Conservation (phyloP, 192 early-diverging fungal genomes). For the Podila verticillata region DNA sequence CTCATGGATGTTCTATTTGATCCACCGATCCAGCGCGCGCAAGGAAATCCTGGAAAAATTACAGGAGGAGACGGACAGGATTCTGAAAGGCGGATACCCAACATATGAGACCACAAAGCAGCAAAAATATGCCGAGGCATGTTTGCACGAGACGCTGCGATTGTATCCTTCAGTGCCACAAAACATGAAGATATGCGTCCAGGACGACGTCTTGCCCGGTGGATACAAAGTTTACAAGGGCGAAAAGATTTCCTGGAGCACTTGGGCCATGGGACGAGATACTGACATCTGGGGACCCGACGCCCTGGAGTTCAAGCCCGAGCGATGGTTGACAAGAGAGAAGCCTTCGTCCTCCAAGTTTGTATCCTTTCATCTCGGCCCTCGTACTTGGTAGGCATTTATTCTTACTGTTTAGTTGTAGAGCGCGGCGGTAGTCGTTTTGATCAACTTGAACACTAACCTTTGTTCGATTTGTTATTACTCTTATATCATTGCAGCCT, state of each 20-base stretch:
- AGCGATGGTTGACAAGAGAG: slow-evolving; percentile 65
- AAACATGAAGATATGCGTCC: slow-evolving; percentile 60
- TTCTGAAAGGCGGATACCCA: slow-evolving; percentile 20
- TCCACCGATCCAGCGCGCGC: slow-evolving; percentile 45
- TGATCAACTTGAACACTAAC: neutral
- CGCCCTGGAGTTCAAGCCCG: slow-evolving; percentile 68
- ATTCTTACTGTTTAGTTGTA: neutral
- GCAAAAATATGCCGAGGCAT: slow-evolving; percentile 41
- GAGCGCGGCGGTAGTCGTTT: neutral
- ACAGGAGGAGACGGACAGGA: slow-evolving; percentile 33
- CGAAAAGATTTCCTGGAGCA: slow-evolving; percentile 53
- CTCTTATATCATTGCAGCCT: slow-evolving; percentile 7
- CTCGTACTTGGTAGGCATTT: slow-evolving; percentile 53
- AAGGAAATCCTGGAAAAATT: slow-evolving; percentile 41
- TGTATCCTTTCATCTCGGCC: slow-evolving; percentile 66
- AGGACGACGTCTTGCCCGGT: slow-evolving; percentile 71
- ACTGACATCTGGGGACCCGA: slow-evolving; percentile 70
- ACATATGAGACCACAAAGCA: slow-evolving; percentile 32
- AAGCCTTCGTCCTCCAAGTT: slow-evolving; percentile 54
- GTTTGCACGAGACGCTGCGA: slow-evolving; percentile 70
- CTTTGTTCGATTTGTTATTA: neutral
- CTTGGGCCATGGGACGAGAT: slow-evolving; percentile 64
- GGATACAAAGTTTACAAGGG: slow-evolving; percentile 66
- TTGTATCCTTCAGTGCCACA: slow-evolving; percentile 75
- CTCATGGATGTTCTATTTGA: slow-evolving; percentile 63